Percentiles rank a stretch among this genome's conserved stretches.
Evolutionary conservation across 768 basidiomycete species (phyloP).

Genomic region (Cyathus striatus): DNA sequence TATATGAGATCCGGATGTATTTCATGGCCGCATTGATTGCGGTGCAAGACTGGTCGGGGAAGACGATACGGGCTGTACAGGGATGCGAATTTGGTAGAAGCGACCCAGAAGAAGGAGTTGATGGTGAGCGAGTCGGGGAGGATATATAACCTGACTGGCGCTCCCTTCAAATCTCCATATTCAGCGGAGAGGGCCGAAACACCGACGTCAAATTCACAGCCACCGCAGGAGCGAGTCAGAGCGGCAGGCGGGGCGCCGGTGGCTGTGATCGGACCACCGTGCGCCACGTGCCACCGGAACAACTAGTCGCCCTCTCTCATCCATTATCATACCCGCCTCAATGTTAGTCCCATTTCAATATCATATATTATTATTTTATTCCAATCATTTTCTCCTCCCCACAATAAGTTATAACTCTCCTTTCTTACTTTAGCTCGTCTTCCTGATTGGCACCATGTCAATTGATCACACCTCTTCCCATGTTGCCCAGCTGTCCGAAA

Average conservation of each 20-base stretch:
- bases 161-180: slow-evolving; percentile 33
- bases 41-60: slow-evolving; percentile 22
- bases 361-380: background rate
- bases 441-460: no score
- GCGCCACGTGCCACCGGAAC: slow-evolving; percentile 3
- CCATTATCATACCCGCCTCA: no score
- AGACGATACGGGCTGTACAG: slow-evolving; percentile 30
- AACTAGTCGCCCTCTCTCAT: background rate
- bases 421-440: no score
- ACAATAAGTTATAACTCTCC: slow-evolving; percentile 9
- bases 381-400: slow-evolving; percentile 3
- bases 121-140: slow-evolving; percentile 11
- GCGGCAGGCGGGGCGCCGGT: background rate
- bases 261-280: background rate
- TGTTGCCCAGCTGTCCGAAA: slow-evolving; percentile 34
- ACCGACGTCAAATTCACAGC: slow-evolving; percentile 18
- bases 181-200: slow-evolving; percentile 16
- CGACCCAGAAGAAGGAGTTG: slow-evolving; percentile 31
- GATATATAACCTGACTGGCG: slow-evolving; percentile 13
- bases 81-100: slow-evolving; percentile 40
- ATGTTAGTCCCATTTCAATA: no score
- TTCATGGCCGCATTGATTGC: slow-evolving; percentile 41
- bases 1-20: slow-evolving; percentile 43
- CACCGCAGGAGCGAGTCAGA: background rate
- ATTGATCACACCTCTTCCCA: slow-evolving; percentile 10